phyloP scores from a whole-genome alignment of 2,329 filamentous ascomycete genomes.

The Ceratocystiopsis sp. region DNA sequence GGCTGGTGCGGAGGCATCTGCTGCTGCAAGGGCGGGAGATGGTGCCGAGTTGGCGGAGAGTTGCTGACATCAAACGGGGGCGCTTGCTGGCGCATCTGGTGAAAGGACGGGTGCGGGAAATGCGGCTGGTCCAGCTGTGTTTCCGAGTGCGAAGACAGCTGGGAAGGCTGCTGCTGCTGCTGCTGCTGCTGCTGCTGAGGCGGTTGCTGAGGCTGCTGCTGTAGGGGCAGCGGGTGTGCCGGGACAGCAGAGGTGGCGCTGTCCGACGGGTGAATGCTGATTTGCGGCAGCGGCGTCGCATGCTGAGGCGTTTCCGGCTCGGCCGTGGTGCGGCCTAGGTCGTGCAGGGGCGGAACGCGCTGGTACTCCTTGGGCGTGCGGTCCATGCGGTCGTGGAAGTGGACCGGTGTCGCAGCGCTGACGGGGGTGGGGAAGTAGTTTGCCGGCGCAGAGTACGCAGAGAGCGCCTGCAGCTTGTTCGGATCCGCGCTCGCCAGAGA shows the following conservation, averaged over 20 bases:
- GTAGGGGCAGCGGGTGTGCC: slow-evolving; percentile 24
- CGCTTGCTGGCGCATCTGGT: not conserved
- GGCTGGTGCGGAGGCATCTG: slow-evolving; percentile 1
- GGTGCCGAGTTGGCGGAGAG: no score
- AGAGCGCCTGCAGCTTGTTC: slow-evolving; percentile 38
- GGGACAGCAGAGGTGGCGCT: slow-evolving; percentile 15
- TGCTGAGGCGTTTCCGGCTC: slow-evolving; percentile 38
- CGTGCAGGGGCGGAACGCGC: slow-evolving; percentile 43
- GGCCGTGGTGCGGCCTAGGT: slow-evolving; percentile 28
- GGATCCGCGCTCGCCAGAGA: slow-evolving; percentile 41
- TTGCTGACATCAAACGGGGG: not conserved
- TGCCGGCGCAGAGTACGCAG: slow-evolving; percentile 28
- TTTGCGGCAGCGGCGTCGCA: slow-evolving; percentile 34
- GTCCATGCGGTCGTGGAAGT: slow-evolving; percentile 31
- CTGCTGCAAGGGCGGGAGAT: slow-evolving; percentile 1
- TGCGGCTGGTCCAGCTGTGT: slow-evolving; percentile 12
- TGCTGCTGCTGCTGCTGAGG: not conserved
- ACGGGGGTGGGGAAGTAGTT: slow-evolving; percentile 46
- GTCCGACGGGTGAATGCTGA: slow-evolving; percentile 31
- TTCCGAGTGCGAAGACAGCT: not conserved
- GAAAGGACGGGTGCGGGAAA: not conserved
- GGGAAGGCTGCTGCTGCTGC: not conserved
- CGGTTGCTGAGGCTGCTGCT: not conserved
- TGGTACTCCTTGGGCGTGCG: slow-evolving; percentile 37
- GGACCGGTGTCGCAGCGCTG: slow-evolving; percentile 29